Base-by-base conservation (phyloP, 148 eudicot genomes). In the Pharnaceum exiguum region DNA sequence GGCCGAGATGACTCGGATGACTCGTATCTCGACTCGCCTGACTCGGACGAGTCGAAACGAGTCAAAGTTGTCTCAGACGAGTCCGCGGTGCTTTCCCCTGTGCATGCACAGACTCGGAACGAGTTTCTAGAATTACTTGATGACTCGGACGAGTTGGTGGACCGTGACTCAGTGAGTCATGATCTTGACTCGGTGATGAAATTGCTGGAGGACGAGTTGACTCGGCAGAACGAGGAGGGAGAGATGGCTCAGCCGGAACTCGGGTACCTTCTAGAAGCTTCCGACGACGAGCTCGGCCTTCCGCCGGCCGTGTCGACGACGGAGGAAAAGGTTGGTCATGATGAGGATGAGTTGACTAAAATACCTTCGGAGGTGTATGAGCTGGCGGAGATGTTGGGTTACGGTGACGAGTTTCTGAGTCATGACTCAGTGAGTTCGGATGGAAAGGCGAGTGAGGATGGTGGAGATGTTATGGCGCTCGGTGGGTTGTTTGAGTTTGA, bases 281-380 rank as follows among this genome's bases (percentile, higher is more conserved):
- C 77, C 9, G 81, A 73, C 68, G 65, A 69, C 66, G 81, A 77
- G 48, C 81, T 77, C 6, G 81, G 81, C 28, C 66, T 77, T 19
- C 81, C 81, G 11, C 77, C 74, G 44, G 39, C 81, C 21, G 26
- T 9, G 0, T 21, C 56, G 8, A 28, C 46, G 8, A 15, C 47
- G 13, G 52, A 13, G 17, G 5, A 15, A 36, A 10, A 27, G n/a
- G 35, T 21, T 26, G 25, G 3, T 25, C 2, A 5, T 28, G 12
- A 61, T 2, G 48, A 51, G 11, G 39, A 22, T 33, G 22, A 22
- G 12, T 7, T 26, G 27, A 42, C 43, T n/a, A 33, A 15, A 38
- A 10, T 5, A 45, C 29, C 26, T 0, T 23, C 16, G 11, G 51
- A 46, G 2, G 16, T 5, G 3, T 15, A 4, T 8, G 27, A 21